Conservation (phyloP, 257 asterid genomes). For the Linderniella brevidens region DNA sequence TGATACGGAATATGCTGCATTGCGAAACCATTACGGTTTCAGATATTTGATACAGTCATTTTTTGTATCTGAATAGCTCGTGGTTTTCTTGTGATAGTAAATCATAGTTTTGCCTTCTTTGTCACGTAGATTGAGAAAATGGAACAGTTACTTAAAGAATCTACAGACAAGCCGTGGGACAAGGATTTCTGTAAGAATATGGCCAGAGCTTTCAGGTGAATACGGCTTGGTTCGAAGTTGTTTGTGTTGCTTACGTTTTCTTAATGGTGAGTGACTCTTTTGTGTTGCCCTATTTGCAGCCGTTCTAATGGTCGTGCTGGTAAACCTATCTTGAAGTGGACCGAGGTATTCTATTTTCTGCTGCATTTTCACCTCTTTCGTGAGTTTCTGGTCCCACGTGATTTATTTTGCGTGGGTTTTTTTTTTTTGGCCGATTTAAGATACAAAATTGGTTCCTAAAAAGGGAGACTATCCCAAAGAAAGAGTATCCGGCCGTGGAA, state of each 20-base stretch:
- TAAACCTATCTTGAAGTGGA: conserved; percentile 60
- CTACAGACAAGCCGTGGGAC: conserved; percentile 21
- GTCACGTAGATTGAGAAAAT: conserved; percentile 45
- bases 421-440: conserved; percentile 15
- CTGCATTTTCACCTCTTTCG: conserved; percentile 10
- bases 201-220: conserved; percentile 53
- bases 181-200: conserved; percentile 35
- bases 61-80: no score
- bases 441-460: conserved; percentile 53
- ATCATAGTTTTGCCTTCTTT: no score
- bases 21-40: no score
- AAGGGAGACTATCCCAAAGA: conserved; percentile 14
- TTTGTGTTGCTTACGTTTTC: conserved; percentile 6
- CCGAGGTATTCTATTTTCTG: conserved; percentile 33
- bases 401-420: conserved; percentile 3
- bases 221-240: conserved; percentile 6
- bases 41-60: no score
- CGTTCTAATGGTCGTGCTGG: conserved; percentile 59
- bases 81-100: no score
- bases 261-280: not conserved
- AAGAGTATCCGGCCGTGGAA: conserved; percentile 18
- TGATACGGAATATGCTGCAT: no score
- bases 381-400: conserved; percentile 8
- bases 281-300: conserved; percentile 20
- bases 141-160: conserved; percentile 34